phyloP scores from a whole-genome alignment of 352 stramenopile species.

The Thalassiosira oceanica region DNA sequence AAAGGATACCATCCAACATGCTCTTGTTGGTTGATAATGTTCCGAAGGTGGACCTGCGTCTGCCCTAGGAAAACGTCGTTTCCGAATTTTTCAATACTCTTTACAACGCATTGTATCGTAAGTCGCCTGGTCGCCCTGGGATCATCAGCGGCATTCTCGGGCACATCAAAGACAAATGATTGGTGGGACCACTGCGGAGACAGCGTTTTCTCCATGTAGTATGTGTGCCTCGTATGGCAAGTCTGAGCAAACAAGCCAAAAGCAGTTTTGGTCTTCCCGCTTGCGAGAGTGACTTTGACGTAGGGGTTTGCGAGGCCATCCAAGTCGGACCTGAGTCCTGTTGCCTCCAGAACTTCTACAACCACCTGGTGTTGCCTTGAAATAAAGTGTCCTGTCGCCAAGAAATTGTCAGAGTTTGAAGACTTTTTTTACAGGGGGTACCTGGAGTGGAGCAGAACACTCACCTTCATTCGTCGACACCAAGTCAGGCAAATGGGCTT shows the following conservation, averaged over 20 bases:
- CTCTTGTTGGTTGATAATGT: slow-evolving; percentile 71
- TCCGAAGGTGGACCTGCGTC: slow-evolving; percentile 61
- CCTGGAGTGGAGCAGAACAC: too few relatives aligned
- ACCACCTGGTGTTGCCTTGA: slow-evolving; percentile 70
- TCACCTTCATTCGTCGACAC: slow-evolving; percentile 50
- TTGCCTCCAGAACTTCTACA: slow-evolving; percentile 77
- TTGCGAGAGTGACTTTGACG: slow-evolving; percentile 64
- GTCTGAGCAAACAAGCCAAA: too few relatives aligned
- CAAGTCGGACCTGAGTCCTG: slow-evolving; percentile 70
- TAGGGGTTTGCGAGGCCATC: slow-evolving; percentile 78
- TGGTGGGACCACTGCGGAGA: slow-evolving; percentile 75
- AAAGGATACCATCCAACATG: slow-evolving; percentile 80
- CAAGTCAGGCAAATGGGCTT: slow-evolving; percentile 44
- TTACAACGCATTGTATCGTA: slow-evolving; percentile 67
- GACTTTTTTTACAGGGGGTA: too few relatives aligned
- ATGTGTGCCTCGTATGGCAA: slow-evolving; percentile 66
- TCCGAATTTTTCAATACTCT: slow-evolving; percentile 64
- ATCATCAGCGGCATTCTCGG: slow-evolving; percentile 56
- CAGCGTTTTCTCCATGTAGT: slow-evolving; percentile 75
- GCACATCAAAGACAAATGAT: slow-evolving; percentile 80
- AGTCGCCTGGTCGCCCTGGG: slow-evolving; percentile 58
- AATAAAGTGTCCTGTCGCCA: slow-evolving; percentile 57
- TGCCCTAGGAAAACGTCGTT: slow-evolving; percentile 74
- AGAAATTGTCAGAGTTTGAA: not conserved
- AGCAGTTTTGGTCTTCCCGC: slow-evolving; percentile 43